These are phyloP conservation scores for Fimicolochytrium jonesii DNA, from an alignment of 192 early-diverging fungal genomes.

Conservation along the genomic window DNA sequence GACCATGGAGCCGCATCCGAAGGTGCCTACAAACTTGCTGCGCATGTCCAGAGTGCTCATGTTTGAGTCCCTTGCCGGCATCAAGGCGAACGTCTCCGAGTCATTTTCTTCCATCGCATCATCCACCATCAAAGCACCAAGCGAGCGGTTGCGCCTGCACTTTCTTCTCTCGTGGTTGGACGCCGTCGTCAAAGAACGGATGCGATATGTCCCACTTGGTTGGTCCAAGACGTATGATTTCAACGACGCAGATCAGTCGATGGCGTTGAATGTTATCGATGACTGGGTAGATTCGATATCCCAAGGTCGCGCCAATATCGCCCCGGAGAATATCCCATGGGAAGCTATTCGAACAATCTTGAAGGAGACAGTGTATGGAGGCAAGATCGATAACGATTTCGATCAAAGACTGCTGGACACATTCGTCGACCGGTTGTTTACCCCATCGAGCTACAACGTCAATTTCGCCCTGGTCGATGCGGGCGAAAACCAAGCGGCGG, in stretches of 20 bases:
- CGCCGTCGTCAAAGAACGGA: conserved; percentile 88
- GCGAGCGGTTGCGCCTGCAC: conserved; percentile 83
- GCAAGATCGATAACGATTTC: conserved; percentile 88
- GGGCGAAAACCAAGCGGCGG: conserved; percentile 21
- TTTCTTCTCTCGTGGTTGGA: conserved; percentile 98
- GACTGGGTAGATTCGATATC: conserved; percentile 83
- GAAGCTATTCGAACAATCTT: conserved; percentile 82
- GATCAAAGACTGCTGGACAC: conserved; percentile 84
- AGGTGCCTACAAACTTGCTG: conserved; percentile 88
- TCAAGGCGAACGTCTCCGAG: conserved; percentile 88
- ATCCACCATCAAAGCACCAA: conserved; percentile 62
- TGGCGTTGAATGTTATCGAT: conserved; percentile 83
- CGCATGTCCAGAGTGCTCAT: conserved; percentile 85
- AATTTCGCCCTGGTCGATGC: conserved; percentile 72
- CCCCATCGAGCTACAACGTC: conserved; percentile 69
- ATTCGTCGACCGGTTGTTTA: conserved; percentile 83
- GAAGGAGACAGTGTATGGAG: conserved; percentile 91
- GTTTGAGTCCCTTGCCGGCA: conserved; percentile 94
- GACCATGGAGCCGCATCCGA: conserved; percentile 97
- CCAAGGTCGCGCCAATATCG: conserved; percentile 79
- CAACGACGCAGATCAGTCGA: conserved; percentile 95
- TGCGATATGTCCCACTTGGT: conserved; percentile 94
- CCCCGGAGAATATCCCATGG: conserved; percentile 96
- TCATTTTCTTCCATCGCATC: conserved; percentile 67
- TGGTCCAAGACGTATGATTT: conserved; percentile 99